phyloP scores from a whole-genome alignment of 2,329 filamentous ascomycete species.

The Dryadomyces quercus-mongolicae region DNA sequence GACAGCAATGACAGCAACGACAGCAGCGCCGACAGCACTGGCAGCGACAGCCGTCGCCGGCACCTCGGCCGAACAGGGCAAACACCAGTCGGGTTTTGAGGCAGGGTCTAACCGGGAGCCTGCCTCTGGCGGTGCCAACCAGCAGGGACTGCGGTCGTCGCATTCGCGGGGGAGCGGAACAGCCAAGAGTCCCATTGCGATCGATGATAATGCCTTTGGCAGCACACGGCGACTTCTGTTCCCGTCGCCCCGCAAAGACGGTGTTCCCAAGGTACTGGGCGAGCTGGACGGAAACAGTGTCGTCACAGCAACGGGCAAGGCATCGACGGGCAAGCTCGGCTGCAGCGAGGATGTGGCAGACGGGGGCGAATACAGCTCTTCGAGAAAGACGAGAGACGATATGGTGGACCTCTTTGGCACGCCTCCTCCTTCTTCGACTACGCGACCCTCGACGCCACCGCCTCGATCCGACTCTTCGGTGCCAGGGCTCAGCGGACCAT shows the following conservation, averaged over 20 bases:
- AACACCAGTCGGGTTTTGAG: constrained; percentile 18
- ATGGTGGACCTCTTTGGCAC: constrained; percentile 54
- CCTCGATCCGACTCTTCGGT: constrained; percentile 16
- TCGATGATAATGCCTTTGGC: constrained; percentile 36
- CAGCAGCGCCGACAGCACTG: neutral
- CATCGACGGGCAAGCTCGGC: constrained; percentile 31
- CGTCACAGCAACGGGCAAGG: constrained; percentile 10
- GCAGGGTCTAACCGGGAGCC: constrained; percentile 19
- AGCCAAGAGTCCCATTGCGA: constrained; percentile 42
- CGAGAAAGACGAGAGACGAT: constrained; percentile 15
- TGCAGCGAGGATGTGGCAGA: constrained; percentile 16
- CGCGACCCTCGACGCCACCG: constrained; percentile 36
- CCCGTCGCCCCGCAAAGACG: constrained; percentile 60
- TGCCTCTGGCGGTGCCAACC: constrained; percentile 14
- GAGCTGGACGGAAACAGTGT: constrained; percentile 43
- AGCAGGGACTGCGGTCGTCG: constrained; percentile 30
- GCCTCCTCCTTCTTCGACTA: constrained; percentile 24
- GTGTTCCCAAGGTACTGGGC: constrained; percentile 47
- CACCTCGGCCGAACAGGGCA: neutral
- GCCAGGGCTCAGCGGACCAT: constrained; percentile 25
- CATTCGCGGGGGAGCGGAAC: constrained; percentile 45
- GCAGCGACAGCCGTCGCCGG: too few relatives aligned
- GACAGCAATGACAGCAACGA: neutral
- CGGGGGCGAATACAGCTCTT: neutral
- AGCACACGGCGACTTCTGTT: constrained; percentile 61